Evolutionary conservation across 1,284 basidiomycete genomes (phyloP).

Genomic region (Peniophora sp.): DNA sequence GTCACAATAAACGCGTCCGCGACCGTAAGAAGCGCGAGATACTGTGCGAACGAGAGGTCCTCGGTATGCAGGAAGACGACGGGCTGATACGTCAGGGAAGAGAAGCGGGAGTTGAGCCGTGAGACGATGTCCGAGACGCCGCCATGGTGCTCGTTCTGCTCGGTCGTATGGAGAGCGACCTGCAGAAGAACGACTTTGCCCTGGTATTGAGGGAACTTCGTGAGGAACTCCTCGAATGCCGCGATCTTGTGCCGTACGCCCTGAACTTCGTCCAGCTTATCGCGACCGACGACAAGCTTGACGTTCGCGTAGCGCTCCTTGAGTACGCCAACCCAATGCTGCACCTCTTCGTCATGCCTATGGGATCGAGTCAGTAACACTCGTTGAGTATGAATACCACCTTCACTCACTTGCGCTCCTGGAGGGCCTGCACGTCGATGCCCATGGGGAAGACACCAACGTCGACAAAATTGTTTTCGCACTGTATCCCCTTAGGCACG

Average conservation of each 20-base stretch:
- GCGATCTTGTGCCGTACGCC: slow-evolving; percentile 79
- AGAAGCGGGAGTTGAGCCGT: slow-evolving; percentile 77
- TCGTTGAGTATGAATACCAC: slow-evolving; percentile 1
- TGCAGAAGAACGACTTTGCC: slow-evolving; percentile 82
- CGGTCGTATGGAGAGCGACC: slow-evolving; percentile 78
- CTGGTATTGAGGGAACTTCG: slow-evolving; percentile 70
- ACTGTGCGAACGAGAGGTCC: slow-evolving; percentile 82
- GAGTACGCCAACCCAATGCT: slow-evolving; percentile 73
- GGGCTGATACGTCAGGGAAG: slow-evolving; percentile 80
- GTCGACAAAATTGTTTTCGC: slow-evolving; percentile 62
- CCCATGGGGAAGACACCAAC: slow-evolving; percentile 88
- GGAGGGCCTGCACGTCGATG: slow-evolving; percentile 71
- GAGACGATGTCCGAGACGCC: slow-evolving; percentile 73
- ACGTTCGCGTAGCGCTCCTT: slow-evolving; percentile 76
- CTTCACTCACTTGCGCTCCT: slow-evolving; percentile 53
- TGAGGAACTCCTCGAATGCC: slow-evolving; percentile 80
- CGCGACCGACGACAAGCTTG: slow-evolving; percentile 80
- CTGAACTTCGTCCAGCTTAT: slow-evolving; percentile 80
- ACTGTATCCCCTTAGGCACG: slow-evolving; percentile 76
- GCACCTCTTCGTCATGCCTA: slow-evolving; percentile 71
- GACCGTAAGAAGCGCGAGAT: slow-evolving; percentile 73
- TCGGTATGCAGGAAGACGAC: slow-evolving; percentile 84
- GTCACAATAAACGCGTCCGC: slow-evolving; percentile 87
- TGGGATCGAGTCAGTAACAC: slow-evolving; percentile 1
- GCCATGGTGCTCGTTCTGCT: slow-evolving; percentile 68